Base-by-base conservation (phyloP, 805 yeast genomes). In the Candida boidinii region DNA sequence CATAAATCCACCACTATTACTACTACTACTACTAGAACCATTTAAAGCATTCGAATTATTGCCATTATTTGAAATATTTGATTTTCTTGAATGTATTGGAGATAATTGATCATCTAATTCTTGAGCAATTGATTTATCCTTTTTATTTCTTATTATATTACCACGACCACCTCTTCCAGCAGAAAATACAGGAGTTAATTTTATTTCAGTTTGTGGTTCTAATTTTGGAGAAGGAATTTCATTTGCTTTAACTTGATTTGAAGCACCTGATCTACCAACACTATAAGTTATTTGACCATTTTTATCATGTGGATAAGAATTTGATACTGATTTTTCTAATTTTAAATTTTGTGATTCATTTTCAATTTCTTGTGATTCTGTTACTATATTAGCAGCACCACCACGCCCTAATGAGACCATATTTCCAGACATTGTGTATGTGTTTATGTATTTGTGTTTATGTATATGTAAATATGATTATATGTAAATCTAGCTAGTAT, bases 131-230 rank as follows among this genome's bases (percentile, higher is more conserved):
- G 43, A 48, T 35, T 60, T 61, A 1, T 66, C 65, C 39, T 62
- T 61, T 23, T 56, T 56, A 36, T 61, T 63, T 37, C 57, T 56
- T 12, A 66, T 58, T 55, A 68, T 65, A 43, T 73, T 73, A 4
- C 78, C 78, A 36, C 62, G 69, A 1, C 79, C 78, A 6, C 79
- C 78, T 43, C 78, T 53, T 17, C 79, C 78, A 2, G 77, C 70
- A 11, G 74, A 58, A 36, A 65, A 60, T 34, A 59, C 64, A 29
- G 53, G 60, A 31, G 56, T 56, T 33, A 54, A 51, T 43, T 58
- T 56, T 21, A 61, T 64, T 26, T 68, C 60, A 39, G 54, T 56
- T 15, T 55, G 63, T 18, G 63, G 54, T 34, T 54, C 63, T 41
- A 28, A 23, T 22, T 41, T 47, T 4, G 76, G 76, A 9, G 68